These are phyloP conservation scores for Spizellomyces punctatus DNA, from an alignment of 192 early-diverging fungal species.

Conservation along the genomic window DNA sequence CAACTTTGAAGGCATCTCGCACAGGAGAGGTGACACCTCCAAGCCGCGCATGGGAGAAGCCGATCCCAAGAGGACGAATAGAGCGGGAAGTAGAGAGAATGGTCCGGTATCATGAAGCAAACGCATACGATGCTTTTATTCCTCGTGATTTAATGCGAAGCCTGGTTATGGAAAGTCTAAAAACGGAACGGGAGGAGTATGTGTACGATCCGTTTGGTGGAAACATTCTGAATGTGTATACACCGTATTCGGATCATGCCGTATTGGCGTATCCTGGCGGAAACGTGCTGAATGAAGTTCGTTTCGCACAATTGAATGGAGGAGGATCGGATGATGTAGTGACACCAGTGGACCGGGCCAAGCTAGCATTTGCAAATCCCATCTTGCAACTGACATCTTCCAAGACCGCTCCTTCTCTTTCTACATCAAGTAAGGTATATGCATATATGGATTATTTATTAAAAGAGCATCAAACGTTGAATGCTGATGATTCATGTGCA, in stretches of 20 bases:
- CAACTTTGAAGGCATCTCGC: no score
- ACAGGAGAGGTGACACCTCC: background rate
- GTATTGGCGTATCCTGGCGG: background rate
- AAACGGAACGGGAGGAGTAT: background rate
- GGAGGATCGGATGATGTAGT: background rate
- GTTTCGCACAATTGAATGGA: background rate
- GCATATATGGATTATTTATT: background rate
- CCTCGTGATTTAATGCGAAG: slow-evolving; percentile 5
- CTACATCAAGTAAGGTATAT: background rate
- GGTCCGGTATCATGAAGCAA: background rate
- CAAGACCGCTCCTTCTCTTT: background rate
- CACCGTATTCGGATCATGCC: background rate
- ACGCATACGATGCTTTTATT: background rate
- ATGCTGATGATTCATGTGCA: background rate
- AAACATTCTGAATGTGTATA: background rate
- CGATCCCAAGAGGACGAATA: background rate
- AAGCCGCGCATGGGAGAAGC: background rate
- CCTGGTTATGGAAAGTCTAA: background rate
- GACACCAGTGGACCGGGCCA: background rate
- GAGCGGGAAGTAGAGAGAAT: background rate
- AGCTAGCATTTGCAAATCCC: background rate
- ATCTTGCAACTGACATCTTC: slow-evolving; percentile 2
- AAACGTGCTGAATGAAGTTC: background rate
- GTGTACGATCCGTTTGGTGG: slow-evolving; percentile 13
- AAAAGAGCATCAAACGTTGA: background rate